Conservation (phyloP, 306 rosid species). For the Macrotyloma uniflorum region DNA sequence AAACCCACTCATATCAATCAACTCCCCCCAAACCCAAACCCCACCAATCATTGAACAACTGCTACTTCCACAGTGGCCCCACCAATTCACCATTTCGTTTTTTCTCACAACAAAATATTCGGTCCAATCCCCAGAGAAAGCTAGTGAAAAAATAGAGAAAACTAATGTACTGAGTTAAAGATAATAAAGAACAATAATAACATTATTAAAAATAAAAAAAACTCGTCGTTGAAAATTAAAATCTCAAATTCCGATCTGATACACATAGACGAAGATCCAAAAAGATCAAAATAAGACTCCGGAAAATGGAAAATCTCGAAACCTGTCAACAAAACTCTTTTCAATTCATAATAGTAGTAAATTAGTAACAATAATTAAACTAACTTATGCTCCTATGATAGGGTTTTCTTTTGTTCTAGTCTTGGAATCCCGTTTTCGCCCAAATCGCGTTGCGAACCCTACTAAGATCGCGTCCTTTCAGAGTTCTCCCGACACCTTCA, state of each 20-base stretch:
- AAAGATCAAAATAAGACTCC: not conserved
- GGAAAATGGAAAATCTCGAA: not conserved
- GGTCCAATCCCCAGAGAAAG: not conserved
- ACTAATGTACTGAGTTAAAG: not conserved
- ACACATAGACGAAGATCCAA: not conserved
- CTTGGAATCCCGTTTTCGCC: conserved; percentile 89
- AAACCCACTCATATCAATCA: conserved; percentile 25
- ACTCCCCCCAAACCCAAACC: conserved; percentile 19
- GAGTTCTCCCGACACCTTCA: conserved; percentile 89
- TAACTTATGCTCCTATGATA: not conserved
- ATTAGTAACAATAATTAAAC: not conserved
- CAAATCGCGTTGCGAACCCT: conserved; percentile 82
- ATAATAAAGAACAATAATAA: not conserved
- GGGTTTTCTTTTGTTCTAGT: conserved; percentile 21
- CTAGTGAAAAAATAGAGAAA: not conserved
- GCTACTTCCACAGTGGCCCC: conserved; percentile 31
- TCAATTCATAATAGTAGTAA: not conserved
- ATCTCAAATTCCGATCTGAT: conserved; percentile 34
- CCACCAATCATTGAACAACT: conserved; percentile 56
- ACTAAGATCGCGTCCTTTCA: conserved; percentile 93
- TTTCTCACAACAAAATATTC: not conserved
- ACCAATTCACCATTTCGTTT: conserved; percentile 25
- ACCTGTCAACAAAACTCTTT: not conserved
- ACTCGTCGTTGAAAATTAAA: conserved; percentile 6
- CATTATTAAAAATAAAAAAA: not conserved